A percentile compares a stretch with the other conserved stretches of the same genome.
phyloP scores from a whole-genome alignment of 1,284 basidiomycete genomes.

The Lentinula novae-zelandiae region DNA sequence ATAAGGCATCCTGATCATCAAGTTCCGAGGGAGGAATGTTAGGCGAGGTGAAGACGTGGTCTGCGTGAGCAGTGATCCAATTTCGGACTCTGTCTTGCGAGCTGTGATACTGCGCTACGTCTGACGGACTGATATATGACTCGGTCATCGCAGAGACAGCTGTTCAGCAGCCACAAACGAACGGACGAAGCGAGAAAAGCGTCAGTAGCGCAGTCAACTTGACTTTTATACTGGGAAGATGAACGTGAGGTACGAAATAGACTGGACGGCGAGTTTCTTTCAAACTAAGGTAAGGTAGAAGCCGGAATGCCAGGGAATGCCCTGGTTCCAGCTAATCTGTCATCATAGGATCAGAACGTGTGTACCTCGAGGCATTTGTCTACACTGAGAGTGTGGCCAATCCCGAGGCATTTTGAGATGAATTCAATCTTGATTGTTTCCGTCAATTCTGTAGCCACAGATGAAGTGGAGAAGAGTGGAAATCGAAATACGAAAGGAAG shows the following conservation, averaged over 20 bases:
- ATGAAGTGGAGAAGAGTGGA: neutral
- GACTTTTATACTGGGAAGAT: slow-evolving; percentile 12
- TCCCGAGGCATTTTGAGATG: neutral
- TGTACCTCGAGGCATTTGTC: neutral
- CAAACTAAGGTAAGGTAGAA: neutral
- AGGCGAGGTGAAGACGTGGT: slow-evolving; percentile 47
- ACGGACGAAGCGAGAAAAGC: slow-evolving; percentile 12
- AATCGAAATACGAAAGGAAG: neutral
- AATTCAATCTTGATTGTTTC: neutral
- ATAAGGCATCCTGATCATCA: slow-evolving; percentile 40
- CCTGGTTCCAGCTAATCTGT: slow-evolving; percentile 7
- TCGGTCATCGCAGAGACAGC: slow-evolving; percentile 49
- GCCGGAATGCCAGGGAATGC: slow-evolving; percentile 1
- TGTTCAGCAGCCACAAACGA: neutral
- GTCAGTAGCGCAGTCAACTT: slow-evolving; percentile 1
- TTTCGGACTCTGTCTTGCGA: slow-evolving; percentile 55
- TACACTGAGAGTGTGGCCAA: neutral
- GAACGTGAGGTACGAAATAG: slow-evolving; percentile 8
- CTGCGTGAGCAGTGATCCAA: slow-evolving; percentile 51
- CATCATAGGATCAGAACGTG: slow-evolving; percentile 31
- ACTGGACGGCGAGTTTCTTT: neutral
- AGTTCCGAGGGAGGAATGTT: slow-evolving; percentile 54
- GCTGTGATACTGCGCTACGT: slow-evolving; percentile 50
- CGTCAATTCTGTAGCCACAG: neutral
- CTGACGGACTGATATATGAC: slow-evolving; percentile 57